phyloP scores from a whole-genome alignment of 768 basidiomycete genomes.

The Lentinula lateritia region DNA sequence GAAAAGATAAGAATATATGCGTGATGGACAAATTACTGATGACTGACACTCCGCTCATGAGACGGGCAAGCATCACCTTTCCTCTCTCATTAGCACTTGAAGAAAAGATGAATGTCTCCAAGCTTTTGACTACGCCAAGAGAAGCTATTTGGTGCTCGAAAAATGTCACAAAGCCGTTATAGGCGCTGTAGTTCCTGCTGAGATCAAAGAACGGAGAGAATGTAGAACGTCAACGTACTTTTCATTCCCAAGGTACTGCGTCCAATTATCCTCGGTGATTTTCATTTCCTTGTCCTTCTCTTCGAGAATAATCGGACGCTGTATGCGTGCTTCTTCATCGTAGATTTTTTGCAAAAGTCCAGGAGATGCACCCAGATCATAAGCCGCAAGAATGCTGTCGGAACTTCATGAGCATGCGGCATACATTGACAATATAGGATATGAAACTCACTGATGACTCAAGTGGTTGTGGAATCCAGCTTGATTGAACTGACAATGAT shows the following conservation, averaged over 20 bases:
- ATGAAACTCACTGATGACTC: slow-evolving; percentile 47
- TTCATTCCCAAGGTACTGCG: slow-evolving; percentile 40
- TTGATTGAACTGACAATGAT: slow-evolving; percentile 45
- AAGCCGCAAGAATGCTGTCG: slow-evolving; percentile 47
- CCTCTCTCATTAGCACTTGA: slow-evolving; percentile 26
- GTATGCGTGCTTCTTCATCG: slow-evolving; percentile 29
- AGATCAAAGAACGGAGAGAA: neutral
- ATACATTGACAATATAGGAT: neutral
- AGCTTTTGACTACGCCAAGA: slow-evolving; percentile 28
- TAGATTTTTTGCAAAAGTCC: slow-evolving; percentile 44
- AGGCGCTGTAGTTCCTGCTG: slow-evolving; percentile 23
- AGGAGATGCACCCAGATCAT: slow-evolving; percentile 48
- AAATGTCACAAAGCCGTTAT: slow-evolving; percentile 30
- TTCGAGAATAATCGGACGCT: slow-evolving; percentile 33
- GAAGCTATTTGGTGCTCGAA: slow-evolving; percentile 33
- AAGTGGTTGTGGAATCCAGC: slow-evolving; percentile 52
- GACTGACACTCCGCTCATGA: slow-evolving; percentile 30
- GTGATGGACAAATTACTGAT: neutral
- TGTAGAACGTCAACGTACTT: slow-evolving; percentile 24
- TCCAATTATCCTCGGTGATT: slow-evolving; percentile 43
- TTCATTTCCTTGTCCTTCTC: slow-evolving; percentile 27
- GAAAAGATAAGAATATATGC: neutral
- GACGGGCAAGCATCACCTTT: slow-evolving; percentile 27
- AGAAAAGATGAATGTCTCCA: slow-evolving; percentile 47
- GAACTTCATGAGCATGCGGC: no score